Percentiles rank a stretch among this genome's conserved stretches.
These are phyloP conservation scores for Aphanoascus verrucosus DNA, from an alignment of 2,329 filamentous ascomycete genomes.

Conservation along the genomic window DNA sequence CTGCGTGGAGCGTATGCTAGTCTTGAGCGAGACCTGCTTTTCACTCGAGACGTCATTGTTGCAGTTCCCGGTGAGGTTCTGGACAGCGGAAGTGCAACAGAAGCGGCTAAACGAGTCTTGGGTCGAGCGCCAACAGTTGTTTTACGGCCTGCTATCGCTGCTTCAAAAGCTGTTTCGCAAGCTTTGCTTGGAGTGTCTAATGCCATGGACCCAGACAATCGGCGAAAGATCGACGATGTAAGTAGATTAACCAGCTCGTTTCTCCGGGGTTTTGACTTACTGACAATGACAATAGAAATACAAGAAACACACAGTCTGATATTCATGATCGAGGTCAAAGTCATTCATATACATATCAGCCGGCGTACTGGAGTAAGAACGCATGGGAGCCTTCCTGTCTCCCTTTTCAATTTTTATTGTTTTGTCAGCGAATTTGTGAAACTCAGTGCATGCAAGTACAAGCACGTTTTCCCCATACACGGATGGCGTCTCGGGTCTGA, in stretches of 20 bases:
- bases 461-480: neutral
- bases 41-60: conserved; percentile 83
- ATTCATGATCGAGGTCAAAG: neutral
- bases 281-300: conserved; percentile 32
- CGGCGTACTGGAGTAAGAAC: neutral
- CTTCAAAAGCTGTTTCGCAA: conserved; percentile 77
- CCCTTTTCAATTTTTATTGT: neutral
- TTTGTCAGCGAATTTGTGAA: neutral
- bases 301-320: conserved; percentile 25
- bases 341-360: neutral
- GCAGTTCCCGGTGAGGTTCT: conserved; percentile 86
- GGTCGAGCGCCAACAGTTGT: conserved; percentile 86
- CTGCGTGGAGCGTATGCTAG: conserved; percentile 72
- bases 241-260: conserved; percentile 35
- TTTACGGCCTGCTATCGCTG: conserved; percentile 79
- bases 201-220: conserved; percentile 70
- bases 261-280: neutral
- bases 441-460: neutral
- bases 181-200: conserved; percentile 89
- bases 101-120: conserved; percentile 66
- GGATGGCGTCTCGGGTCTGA: neutral
- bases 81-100: conserved; percentile 70
- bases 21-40: conserved; percentile 73
- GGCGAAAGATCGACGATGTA: conserved; percentile 77
- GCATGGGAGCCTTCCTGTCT: neutral